Percentiles rank a stretch among this genome's conserved stretches.
phyloP scores from a whole-genome alignment of 345 rosid genomes.

The Eucalyptus dawsonii region DNA sequence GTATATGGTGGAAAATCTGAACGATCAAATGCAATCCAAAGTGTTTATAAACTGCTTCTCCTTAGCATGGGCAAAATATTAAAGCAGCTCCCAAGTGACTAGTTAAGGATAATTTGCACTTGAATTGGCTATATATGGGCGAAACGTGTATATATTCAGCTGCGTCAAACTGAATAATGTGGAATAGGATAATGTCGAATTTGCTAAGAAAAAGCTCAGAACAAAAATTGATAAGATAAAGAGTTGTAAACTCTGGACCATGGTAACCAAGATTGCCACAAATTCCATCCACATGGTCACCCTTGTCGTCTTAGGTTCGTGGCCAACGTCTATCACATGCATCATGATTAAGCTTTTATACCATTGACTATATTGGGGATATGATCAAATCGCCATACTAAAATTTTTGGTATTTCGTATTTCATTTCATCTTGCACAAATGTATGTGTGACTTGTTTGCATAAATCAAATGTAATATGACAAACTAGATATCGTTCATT shows the following conservation, averaged over 20 bases:
- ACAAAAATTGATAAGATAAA: neutral
- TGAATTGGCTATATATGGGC: neutral
- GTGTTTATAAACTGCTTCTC: neutral
- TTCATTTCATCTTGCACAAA: neutral
- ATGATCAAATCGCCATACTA: neutral
- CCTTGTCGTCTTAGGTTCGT: neutral
- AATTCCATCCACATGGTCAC: neutral
- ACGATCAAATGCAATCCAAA: neutral
- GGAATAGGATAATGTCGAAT: neutral
- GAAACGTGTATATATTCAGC: neutral
- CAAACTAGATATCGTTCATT: neutral
- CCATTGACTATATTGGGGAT: neutral
- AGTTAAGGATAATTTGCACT: neutral
- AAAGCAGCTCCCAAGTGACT: neutral
- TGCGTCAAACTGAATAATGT: rapidly evolving
- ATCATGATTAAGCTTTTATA: neutral
- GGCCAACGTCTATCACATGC: neutral
- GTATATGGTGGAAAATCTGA: neutral
- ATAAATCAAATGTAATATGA: neutral
- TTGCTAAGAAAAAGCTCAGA: neutral
- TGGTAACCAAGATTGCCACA: neutral
- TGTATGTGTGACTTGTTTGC: neutral
- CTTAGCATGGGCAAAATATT: neutral
- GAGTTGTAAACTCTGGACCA: neutral
- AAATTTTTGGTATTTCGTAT: neutral